Evolutionary conservation across 306 rosid genomes (phyloP), one percentile per base, ranked within the genome.

Genomic region (Quercus agrifolia): DNA sequence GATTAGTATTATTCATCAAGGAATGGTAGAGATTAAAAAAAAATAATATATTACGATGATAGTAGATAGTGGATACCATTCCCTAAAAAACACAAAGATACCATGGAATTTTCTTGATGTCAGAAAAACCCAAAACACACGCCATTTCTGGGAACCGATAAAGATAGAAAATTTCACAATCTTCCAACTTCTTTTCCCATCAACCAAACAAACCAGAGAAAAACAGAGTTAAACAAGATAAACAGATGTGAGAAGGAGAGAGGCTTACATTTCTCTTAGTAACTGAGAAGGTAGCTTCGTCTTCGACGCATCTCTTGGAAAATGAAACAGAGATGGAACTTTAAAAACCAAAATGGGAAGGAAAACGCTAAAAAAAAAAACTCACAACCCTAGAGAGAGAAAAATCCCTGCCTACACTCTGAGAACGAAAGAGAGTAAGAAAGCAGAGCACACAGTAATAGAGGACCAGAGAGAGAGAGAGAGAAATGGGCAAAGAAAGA

Each of bases 301-400:
- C 77, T 78, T 17, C 85, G 83, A 80, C 84, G 86, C 87, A 87
- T 84, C 78, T 78, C 84, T 78, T 13, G 70, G 46, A 58, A 49
- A 76, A 82, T 86, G 79, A 81, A 87, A 78, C 71, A 78, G 74
- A 46, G 62, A 71, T 49, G 31, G 82, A 38, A 68, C 75, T 76
- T 38, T 41, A 8, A 41, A 41, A 41, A 41, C 46, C 46, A 41
- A 41, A 41, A 49, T 49, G 54, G 54, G 17, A 11, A 11, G 69
- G 62, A 62, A 83, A 62, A 55, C 51, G 54, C 79, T 75, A 70
- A 71, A 77, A 33, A 35, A 35, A 33, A 6, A 35, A 6, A 83
- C 55, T 54, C 62, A 56, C 14, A 44, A 23, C 28, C 76, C 85
- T 71, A 82, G 76, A 76, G 82, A 74, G 83, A 82, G 78, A 55